Evolutionary conservation across 2,329 filamentous ascomycete species (phyloP), one percentile per base, ranked within the genome.

Genomic region (Ceratocystis destructans): DNA sequence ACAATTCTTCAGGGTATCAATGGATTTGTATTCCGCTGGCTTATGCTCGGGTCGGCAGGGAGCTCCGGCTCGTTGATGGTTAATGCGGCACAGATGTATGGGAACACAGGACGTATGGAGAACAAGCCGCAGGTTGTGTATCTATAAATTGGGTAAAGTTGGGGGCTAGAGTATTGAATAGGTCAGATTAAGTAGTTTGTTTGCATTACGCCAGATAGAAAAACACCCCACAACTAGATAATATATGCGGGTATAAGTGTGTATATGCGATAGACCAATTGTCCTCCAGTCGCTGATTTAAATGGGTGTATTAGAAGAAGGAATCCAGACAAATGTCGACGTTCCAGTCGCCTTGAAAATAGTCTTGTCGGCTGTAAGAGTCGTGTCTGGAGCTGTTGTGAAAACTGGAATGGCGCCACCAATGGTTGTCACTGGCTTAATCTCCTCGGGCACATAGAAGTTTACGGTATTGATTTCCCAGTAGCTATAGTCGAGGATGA

Each of bases 401-500:
- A 67, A 31, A 12, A 61, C 31, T 17, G 57, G 37, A 10, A 55
- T 44, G 31, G 66, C 64, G 3, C 37, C 53, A 10, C 62, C 46
- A 12, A 64, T n/a, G 5, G 53, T 64, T 46, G 41, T 64, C n/a
- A 20, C 17, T 12, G 62, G 66, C 28, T 67, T 67, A 15, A 20
- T 28, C 37, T 62, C 33, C 62, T 72, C 67, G 25, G 66, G 62
- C 10, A 64, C 62, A 66, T 81, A 82, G 22, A 79, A 75, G 37
- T 82, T 79, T 67, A 82, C 80, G 70, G 80, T 81, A 66, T 77
- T 75, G 75, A 88, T 76, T 70, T 87, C 71, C 82, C 83, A 75
- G 72, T 78, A 74, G 20, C 75, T 74, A 68, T 76, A 70, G 76
- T 72, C 20, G 76, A 75, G 12, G 70, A 67, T 17, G 25, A 25